Conservation (phyloP, 2,329 filamentous ascomycete genomes). For the Colletotrichum karsti region DNA sequence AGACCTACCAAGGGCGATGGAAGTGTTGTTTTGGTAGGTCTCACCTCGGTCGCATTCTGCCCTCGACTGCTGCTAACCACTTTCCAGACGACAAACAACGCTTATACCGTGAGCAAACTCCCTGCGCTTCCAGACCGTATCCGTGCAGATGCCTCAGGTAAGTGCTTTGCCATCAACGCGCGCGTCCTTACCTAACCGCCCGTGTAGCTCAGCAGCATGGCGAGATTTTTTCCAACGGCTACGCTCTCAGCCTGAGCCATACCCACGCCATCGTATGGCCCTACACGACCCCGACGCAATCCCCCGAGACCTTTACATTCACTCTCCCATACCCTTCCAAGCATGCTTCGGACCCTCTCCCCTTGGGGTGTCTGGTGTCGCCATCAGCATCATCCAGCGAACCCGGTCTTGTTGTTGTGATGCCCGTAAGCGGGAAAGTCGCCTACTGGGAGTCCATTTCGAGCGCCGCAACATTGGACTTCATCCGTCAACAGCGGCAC, state of each 20-base stretch:
- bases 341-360: constrained; percentile 74
- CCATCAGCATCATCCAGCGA: constrained; percentile 81
- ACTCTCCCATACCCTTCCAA: constrained; percentile 78
- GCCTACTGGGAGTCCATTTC: constrained; percentile 97
- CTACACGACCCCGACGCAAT: constrained; percentile 74
- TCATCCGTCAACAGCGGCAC: constrained; percentile 83
- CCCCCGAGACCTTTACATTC: constrained; percentile 82
- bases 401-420: constrained; percentile 86
- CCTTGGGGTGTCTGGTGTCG: constrained; percentile 84
- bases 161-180: constrained; percentile 38
- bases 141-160: constrained; percentile 72
- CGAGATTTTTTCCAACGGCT: constrained; percentile 72
- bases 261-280: constrained; percentile 91
- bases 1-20: constrained; percentile 73
- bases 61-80: constrained; percentile 18
- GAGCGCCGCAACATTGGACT: constrained; percentile 82
- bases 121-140: constrained; percentile 84
- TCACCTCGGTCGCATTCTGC: constrained; percentile 5
- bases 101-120: constrained; percentile 86
- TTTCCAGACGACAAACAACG: constrained; percentile 80
- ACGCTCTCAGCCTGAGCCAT: constrained; percentile 83
- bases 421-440: constrained; percentile 84
- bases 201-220: constrained; percentile 69
- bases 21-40: constrained; percentile 70
- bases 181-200: constrained; percentile 32